Conservation (phyloP, 306 rosid genomes). For the Arachis stenosperma region DNA sequence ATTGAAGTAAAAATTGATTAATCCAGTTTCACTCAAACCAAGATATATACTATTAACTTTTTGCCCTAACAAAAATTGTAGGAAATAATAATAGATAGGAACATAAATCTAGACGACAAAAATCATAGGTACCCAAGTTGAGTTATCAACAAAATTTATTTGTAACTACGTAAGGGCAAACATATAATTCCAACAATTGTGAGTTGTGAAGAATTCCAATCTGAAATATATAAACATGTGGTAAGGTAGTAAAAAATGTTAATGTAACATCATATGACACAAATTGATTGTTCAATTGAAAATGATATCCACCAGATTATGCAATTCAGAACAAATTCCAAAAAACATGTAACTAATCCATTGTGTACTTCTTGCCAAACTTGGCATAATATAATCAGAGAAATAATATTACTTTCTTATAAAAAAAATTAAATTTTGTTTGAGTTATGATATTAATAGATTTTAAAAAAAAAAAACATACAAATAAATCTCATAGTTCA, state of each 20-base stretch:
- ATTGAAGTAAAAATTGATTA: too few species aligned
- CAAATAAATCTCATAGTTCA: too few species aligned
- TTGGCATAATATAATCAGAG: not conserved
- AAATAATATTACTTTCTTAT: too few species aligned
- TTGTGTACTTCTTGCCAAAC: slow-evolving; percentile 33
- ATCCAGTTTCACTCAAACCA: too few species aligned
- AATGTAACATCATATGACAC: slow-evolving; percentile 1
- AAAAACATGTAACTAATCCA: not conserved
- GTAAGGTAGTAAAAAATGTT: not conserved
- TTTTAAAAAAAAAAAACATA: too few species aligned
- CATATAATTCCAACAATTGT: not conserved
- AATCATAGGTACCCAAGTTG: not conserved
- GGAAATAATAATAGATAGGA: not conserved
- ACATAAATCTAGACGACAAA: not conserved
- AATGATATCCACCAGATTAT: slow-evolving; percentile 24
- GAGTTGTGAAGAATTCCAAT: not conserved
- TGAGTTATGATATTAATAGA: too few species aligned
- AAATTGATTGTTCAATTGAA: slow-evolving; percentile 16
- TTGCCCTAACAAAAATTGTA: not conserved
- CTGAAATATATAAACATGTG: not conserved
- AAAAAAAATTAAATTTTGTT: too few species aligned
- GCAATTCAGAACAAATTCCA: slow-evolving; percentile 6
- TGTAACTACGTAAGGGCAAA: not conserved
- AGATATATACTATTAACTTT: too few species aligned
- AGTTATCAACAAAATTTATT: not conserved